These are phyloP conservation scores for Citrullus colocynthis DNA, from an alignment of 306 rosid genomes.

Conservation along the genomic window DNA sequence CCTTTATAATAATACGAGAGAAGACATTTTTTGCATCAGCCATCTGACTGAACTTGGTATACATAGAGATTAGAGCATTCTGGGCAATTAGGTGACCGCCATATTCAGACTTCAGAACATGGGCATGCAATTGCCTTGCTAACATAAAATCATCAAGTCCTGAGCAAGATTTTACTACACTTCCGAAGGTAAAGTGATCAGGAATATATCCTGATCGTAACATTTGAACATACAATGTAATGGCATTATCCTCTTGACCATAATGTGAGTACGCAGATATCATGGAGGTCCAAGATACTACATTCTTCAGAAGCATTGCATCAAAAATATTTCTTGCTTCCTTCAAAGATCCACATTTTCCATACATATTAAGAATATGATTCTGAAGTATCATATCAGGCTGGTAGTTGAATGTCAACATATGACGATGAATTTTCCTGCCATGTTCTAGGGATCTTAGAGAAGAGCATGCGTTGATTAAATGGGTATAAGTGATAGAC, in stretches of 20 bases:
- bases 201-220: conserved; percentile 36
- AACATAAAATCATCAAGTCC: conserved; percentile 26
- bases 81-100: conserved; percentile 37
- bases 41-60: conserved; percentile 40
- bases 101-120: conserved; percentile 42
- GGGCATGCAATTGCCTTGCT: conserved; percentile 56
- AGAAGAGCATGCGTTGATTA: conserved; percentile 52
- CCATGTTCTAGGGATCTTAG: conserved; percentile 46
- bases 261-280: conserved; percentile 56
- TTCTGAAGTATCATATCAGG: conserved; percentile 42
- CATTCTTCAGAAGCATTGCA: conserved; percentile 45
- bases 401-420: conserved; percentile 25
- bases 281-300: conserved; percentile 69
- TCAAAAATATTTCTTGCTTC: conserved; percentile 59
- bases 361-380: conserved; percentile 58
- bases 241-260: conserved; percentile 36
- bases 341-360: conserved; percentile 58
- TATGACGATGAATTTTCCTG: conserved; percentile 38
- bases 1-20: conserved; percentile 32
- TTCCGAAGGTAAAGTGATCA: conserved; percentile 64
- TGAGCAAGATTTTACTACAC: conserved; percentile 52
- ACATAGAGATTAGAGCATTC: conserved; percentile 75
- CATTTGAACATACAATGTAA: conserved; percentile 47
- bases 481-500: conserved; percentile 29
- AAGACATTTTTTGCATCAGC: conserved; percentile 41